Base-by-base conservation (phyloP, 208 protist species). In the Wallacemonas collosoma region DNA sequence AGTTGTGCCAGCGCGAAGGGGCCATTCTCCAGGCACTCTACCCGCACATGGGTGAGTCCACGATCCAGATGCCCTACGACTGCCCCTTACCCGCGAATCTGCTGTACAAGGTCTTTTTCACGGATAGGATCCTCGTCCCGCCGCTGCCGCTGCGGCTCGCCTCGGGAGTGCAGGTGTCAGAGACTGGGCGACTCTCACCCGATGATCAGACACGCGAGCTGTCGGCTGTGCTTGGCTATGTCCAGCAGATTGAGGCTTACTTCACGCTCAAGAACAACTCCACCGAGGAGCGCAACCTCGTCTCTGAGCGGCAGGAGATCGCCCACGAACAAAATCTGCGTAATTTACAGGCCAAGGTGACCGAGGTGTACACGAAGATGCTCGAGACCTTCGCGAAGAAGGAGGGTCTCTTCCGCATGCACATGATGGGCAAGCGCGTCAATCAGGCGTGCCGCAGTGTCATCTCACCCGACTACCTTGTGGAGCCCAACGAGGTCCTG, bases 361-460 rank as follows among this genome's bases (percentile, higher is more conserved):
- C 81, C 62, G 82, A 94, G 77, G 72, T 88, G n/a, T 96, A 94
- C 80, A 81, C 75, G 12, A 72, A 76, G 26, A 90, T 93, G 17
- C 68, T 95, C 35, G 81, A 89, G 38, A 93, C 71, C 71, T 97
- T 99, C 58, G 99, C 99, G 56, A 99, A 99, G 81, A 99, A 99
- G 87, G 84, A 99, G 76, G 99, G 99, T 71, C 85, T 99, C 1
- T 99, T 99, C 83, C 94, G 99, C 80, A 99, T 97, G 91, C 93
- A 99, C 90, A 99, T 99, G 97, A 99, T 99, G 99, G 99, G 99
- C 71, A 99, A 99, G 81, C 94, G 99, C 73, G 99, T 99, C 47
- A 99, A 99, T 89, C 99, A 98, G 77, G 95, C 98, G 8, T 98
- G 97, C 64, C 95, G 98, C 56, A 97, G 85, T 65, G 99, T 99